Evolutionary conservation across 2,329 filamentous ascomycete genomes (phyloP).

Genomic region (Alternaria brassicicola): DNA sequence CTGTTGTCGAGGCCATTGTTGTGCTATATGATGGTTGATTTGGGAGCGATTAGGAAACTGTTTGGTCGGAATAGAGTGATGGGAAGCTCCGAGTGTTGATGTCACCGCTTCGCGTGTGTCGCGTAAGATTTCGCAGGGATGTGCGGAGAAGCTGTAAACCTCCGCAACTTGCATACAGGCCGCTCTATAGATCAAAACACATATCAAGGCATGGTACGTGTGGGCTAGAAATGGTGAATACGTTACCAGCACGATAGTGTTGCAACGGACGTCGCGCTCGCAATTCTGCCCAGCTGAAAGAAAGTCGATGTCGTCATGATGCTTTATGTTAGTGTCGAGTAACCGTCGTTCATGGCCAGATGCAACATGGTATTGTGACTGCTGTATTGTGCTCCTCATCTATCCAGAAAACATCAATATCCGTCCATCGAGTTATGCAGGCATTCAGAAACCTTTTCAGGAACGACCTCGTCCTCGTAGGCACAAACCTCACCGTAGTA

Average conservation of each 20-base stretch:
- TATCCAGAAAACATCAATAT: neutral
- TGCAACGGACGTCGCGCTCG: neutral
- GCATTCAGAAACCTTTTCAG: conserved; percentile 18
- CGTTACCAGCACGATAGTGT: neutral
- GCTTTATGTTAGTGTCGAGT: neutral
- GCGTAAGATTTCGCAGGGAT: conserved; percentile 36
- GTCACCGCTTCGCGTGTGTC: conserved; percentile 34
- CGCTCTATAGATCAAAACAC: no score
- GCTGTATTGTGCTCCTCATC: neutral
- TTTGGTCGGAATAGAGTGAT: neutral
- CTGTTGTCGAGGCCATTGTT: conserved; percentile 59
- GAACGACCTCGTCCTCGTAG: conserved; percentile 13
- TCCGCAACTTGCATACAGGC: conserved; percentile 7
- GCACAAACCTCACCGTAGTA: conserved; percentile 15
- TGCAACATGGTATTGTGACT: neutral
- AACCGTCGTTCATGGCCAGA: neutral
- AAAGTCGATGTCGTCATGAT: conserved; percentile 2
- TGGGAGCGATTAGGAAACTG: neutral
- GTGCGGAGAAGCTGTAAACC: conserved; percentile 15
- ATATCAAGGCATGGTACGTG: neutral
- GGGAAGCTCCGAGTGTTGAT: conserved; percentile 39
- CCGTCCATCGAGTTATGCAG: neutral
- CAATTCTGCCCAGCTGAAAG: neutral
- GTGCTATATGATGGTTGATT: conserved; percentile 9
- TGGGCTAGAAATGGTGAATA: neutral